Evolutionary conservation across 1,284 basidiomycete species (phyloP).

Genomic region (Rhodotorula glutinis): DNA sequence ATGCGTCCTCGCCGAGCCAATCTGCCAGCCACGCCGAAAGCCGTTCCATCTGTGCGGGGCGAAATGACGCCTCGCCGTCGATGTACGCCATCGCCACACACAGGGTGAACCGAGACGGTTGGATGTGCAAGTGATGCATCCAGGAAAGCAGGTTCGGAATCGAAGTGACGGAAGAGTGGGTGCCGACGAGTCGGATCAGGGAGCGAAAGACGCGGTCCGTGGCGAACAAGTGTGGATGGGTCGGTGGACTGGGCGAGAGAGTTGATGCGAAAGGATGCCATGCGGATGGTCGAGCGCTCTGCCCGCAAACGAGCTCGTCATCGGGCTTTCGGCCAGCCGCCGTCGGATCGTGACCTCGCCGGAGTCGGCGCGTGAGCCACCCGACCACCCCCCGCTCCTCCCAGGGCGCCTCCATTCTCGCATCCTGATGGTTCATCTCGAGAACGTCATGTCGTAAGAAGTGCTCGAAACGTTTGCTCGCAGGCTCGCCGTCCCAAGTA

Average conservation of each 20-base stretch:
- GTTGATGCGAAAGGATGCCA: slow-evolving; percentile 28
- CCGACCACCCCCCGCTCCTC: not conserved
- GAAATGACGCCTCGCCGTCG: slow-evolving; percentile 61
- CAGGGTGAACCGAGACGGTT: slow-evolving; percentile 59
- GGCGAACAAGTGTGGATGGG: slow-evolving; percentile 55
- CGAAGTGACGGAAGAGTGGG: slow-evolving; percentile 56
- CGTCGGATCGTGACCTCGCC: not conserved
- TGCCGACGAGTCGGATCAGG: slow-evolving; percentile 64
- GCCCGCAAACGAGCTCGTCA: no score
- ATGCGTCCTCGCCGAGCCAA: slow-evolving; percentile 61
- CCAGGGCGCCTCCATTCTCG: not conserved
- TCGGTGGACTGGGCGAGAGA: slow-evolving; percentile 24
- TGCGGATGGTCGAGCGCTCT: not conserved
- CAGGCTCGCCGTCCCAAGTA: slow-evolving; percentile 15
- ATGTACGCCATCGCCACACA: slow-evolving; percentile 65
- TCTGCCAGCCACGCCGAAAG: slow-evolving; percentile 62
- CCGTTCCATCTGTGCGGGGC: slow-evolving; percentile 57
- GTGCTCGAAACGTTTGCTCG: slow-evolving; percentile 10
- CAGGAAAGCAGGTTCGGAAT: slow-evolving; percentile 70
- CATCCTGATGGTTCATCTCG: slow-evolving; percentile 22
- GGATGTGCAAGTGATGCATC: slow-evolving; percentile 64
- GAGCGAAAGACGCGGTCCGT: slow-evolving; percentile 57
- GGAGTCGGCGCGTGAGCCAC: not conserved
- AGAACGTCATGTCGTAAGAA: slow-evolving; percentile 17
- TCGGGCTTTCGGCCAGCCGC: no score